Conservation (phyloP, 805 yeast species). For the Candida coleopterorum region DNA sequence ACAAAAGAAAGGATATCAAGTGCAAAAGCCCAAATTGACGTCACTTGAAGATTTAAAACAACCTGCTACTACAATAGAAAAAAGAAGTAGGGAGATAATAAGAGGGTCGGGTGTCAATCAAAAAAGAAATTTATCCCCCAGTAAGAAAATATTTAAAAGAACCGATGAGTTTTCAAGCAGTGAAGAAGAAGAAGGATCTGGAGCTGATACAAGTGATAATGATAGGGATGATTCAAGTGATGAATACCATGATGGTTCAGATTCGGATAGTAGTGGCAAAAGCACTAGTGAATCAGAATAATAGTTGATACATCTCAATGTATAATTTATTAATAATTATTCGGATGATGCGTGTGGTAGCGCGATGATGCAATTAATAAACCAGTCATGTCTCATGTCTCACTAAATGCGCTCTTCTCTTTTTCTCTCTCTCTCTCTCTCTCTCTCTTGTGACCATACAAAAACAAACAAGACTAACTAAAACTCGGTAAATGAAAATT, state of each 20-base stretch:
- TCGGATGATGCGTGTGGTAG: slow-evolving; percentile 2
- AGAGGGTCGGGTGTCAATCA: background rate
- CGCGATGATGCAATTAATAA: too few species aligned
- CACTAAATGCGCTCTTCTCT: too few species aligned
- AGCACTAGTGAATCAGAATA: slow-evolving; percentile 2
- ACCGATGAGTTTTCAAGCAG: slow-evolving; percentile 1
- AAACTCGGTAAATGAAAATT: too few species aligned
- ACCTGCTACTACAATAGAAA: slow-evolving; percentile 10
- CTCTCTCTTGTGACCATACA: too few species aligned
- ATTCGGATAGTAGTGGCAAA: slow-evolving; percentile 2
- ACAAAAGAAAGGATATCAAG: too few species aligned
- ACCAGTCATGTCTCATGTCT: too few species aligned
- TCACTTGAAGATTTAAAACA: slow-evolving; percentile 7
- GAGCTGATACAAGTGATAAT: background rate
- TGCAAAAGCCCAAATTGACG: background rate
- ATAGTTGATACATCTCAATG: too few species aligned
- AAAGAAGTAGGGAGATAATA: background rate
- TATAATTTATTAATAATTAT: too few species aligned
- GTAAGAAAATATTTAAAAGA: slow-evolving; percentile 2
- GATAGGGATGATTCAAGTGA: background rate
- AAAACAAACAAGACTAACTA: too few species aligned
- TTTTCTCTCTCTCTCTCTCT: too few species aligned
- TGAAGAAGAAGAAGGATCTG: background rate
- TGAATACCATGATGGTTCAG: too few species aligned
- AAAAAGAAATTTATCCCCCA: background rate